Evolutionary conservation across 2,329 filamentous ascomycete species (phyloP).

Genomic region (Tolypocladium cylindrosporum): DNA sequence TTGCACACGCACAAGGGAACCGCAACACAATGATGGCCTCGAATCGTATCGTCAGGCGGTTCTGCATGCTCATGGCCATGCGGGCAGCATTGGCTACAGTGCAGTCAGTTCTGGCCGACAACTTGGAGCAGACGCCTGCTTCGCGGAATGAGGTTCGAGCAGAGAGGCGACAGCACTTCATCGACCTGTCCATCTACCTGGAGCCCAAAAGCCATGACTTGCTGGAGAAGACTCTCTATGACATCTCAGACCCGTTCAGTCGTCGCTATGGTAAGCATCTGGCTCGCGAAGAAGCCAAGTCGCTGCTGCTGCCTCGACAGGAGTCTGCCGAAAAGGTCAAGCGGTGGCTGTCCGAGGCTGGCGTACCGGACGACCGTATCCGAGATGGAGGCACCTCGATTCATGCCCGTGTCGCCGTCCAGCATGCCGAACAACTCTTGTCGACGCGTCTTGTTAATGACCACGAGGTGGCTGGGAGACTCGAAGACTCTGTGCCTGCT

Average conservation of each 20-base stretch:
- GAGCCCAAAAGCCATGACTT: conserved; percentile 5
- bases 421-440: conserved; percentile 33
- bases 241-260: conserved; percentile 38
- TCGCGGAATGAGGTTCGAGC: background rate
- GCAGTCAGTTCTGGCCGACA: background rate
- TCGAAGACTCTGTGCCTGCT: background rate
- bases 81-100: too few relatives aligned
- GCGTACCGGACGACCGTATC: conserved; percentile 24
- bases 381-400: conserved; percentile 27
- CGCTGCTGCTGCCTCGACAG: conserved; percentile 33
- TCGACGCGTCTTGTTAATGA: background rate
- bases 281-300: conserved; percentile 35
- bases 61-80: background rate
- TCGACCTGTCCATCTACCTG: background rate
- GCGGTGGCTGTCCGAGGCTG: conserved; percentile 32
- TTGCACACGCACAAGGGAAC: background rate
- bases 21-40: background rate
- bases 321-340: conserved; percentile 28
- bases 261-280: conserved; percentile 38
- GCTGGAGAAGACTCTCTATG: conserved; percentile 33
- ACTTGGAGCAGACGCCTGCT: background rate
- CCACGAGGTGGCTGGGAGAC: background rate
- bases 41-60: background rate
- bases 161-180: background rate
- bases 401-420: conserved; percentile 28